These are phyloP conservation scores for Rasamsonia emersonii DNA, from an alignment of 2,329 filamentous ascomycete genomes.

Conservation along the genomic window DNA sequence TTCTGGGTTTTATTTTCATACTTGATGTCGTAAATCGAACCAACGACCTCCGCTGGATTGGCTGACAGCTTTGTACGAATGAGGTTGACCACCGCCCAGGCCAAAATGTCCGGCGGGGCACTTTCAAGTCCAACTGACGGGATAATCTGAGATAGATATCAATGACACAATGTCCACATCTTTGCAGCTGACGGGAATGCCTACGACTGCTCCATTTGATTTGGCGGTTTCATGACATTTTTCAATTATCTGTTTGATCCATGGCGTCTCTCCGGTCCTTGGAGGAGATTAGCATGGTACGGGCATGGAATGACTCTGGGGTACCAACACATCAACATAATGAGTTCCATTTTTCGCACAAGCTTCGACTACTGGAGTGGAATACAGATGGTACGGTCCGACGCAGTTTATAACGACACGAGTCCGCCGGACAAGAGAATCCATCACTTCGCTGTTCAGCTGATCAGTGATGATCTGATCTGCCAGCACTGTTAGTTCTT, in stretches of 20 bases:
- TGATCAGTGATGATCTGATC: slow-evolving; percentile 40
- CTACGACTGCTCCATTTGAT: slow-evolving; percentile 51
- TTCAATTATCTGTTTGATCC: slow-evolving; percentile 53
- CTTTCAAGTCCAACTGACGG: slow-evolving; percentile 54
- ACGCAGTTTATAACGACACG: slow-evolving; percentile 53
- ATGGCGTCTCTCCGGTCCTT: slow-evolving; percentile 55
- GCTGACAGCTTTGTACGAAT: slow-evolving; percentile 44
- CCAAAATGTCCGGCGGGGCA: slow-evolving; percentile 49
- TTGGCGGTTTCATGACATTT: slow-evolving; percentile 55
- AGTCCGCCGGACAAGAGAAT: slow-evolving; percentile 46
- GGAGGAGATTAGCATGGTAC: slow-evolving; percentile 5
- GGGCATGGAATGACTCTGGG: slow-evolving; percentile 2
- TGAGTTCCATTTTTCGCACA: slow-evolving; percentile 58
- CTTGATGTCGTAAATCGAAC: slow-evolving; percentile 48
- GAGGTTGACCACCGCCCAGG: slow-evolving; percentile 45
- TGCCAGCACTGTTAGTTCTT: slow-evolving; percentile 9
- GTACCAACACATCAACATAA: slow-evolving; percentile 51
- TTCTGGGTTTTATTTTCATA: slow-evolving; percentile 14
- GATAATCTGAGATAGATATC: slow-evolving; percentile 42
- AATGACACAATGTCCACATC: slow-evolving; percentile 4
- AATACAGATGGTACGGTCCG: slow-evolving; percentile 56
- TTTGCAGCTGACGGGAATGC: slow-evolving; percentile 11
- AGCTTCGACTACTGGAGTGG: slow-evolving; percentile 55
- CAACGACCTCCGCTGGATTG: slow-evolving; percentile 43
- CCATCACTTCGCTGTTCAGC: slow-evolving; percentile 43